These are phyloP conservation scores for Bondarzewia mesenterica DNA, from an alignment of 1,284 basidiomycete species.

Conservation along the genomic window DNA sequence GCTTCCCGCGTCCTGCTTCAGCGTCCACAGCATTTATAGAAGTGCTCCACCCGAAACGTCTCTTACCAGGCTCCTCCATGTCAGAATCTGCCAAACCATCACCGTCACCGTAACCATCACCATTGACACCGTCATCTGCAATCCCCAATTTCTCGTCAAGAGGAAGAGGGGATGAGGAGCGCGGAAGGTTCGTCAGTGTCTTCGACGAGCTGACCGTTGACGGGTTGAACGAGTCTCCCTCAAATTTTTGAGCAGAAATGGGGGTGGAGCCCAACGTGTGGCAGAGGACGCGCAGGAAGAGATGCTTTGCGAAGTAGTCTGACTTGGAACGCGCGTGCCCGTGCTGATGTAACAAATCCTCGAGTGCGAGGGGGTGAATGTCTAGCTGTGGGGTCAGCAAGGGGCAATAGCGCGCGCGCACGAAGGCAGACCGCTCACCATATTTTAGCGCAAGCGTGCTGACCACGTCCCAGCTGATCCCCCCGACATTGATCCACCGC, in stretches of 20 bases:
- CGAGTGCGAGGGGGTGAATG: conserved; percentile 61
- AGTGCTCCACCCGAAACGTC: conserved; percentile 1
- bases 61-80: conserved; percentile 3
- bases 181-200: conserved; percentile 27
- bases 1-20: neutral
- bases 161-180: conserved; percentile 33
- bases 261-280: conserved; percentile 38
- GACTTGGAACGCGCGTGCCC: conserved; percentile 55
- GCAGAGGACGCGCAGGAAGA: conserved; percentile 59
- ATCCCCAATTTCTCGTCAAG: conserved; percentile 16
- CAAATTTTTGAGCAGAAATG: conserved; percentile 3
- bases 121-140: conserved; percentile 14
- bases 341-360: conserved; percentile 55
- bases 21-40: conserved; percentile 1
- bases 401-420: neutral
- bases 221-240: neutral
- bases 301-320: conserved; percentile 59
- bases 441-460: conserved; percentile 57
- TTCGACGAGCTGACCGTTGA: conserved; percentile 1
- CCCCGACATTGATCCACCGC: conserved; percentile 65
- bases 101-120: conserved; percentile 12
- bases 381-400: conserved; percentile 34
- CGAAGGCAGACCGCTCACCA: conserved; percentile 27
- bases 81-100: conserved; percentile 10
- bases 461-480: conserved; percentile 66